Base-by-base conservation (phyloP, 371 early-diverging fungal genomes). In the Mucor circinelloides region DNA sequence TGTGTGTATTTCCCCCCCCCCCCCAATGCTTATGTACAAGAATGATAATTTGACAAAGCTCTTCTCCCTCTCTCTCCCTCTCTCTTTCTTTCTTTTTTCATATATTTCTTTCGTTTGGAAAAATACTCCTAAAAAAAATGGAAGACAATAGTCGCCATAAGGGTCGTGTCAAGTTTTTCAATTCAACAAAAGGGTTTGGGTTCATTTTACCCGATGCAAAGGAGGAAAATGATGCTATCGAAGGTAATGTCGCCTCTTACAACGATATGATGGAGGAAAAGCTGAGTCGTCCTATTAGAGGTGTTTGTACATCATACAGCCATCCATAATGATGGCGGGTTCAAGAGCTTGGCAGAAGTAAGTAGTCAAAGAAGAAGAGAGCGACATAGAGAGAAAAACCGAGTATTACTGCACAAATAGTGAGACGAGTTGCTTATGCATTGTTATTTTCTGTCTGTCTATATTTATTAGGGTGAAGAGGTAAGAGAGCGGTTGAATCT, bases 241-340 rank as follows among this genome's bases (percentile, higher is more conserved):
- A 93, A 88, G 90, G 93, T 92, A 68, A 12, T 25, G 56, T 46
- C 34, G 38, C 6, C 10, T 23, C 27, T 36, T 48, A 6, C 31
- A 3, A 3, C 3, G 32, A 56, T 32, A 56, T 31, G 32, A 56
- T 19, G 21, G 17, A 3, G 9, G 13, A 28, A 12, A 25, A 44
- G 5, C 15, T 28, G 6, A 25, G 13, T 25, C 1, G 1, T 10
- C 27, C 44, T n/a, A 12, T 15, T 55, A 70, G 67, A 75, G 85
- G 94, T 95, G 9, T 95, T 95, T 85, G 95, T 95, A 19, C 95
- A 95, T 74, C 92, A 93, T 67, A 91, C 93, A 13, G 91, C 93
- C 21, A 94, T 95, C 63, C 80, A 90, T 56, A 91, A 90, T 67
- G 82, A 88, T 62, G 93, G 93, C n/a, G 93, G 94, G 23, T 95